Percentiles rank a stretch among this genome's conserved stretches.
These are phyloP conservation scores for Sclerotinia nivalis DNA, from an alignment of 2,329 filamentous ascomycete species.

Conservation along the genomic window DNA sequence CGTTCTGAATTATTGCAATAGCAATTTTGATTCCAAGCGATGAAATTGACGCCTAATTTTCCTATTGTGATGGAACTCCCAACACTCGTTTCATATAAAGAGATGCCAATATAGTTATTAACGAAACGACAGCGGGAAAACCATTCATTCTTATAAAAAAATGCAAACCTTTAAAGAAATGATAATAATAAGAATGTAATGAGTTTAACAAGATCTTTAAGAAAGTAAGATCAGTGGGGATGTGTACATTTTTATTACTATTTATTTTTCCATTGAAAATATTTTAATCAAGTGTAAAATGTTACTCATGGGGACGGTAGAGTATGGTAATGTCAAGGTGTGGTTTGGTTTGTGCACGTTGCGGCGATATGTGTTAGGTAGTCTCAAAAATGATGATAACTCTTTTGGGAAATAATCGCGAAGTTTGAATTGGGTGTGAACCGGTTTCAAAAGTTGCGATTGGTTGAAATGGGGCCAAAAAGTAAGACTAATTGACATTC, in stretches of 20 bases:
- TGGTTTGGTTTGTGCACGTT: slow-evolving; percentile 9
- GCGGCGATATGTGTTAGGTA: slow-evolving; percentile 9
- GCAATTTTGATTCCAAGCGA: neutral
- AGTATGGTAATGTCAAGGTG: neutral
- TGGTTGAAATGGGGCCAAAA: slow-evolving; percentile 1
- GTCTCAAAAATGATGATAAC: slow-evolving; percentile 10
- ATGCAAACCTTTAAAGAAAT: neutral
- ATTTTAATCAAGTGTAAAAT: neutral
- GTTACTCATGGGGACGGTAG: neutral
- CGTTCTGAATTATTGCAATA: slow-evolving; percentile 2
- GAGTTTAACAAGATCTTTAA: neutral
- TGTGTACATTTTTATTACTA: neutral
- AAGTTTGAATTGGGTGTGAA: slow-evolving; percentile 17
- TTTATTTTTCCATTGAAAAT: neutral
- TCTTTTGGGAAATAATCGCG: slow-evolving; percentile 22
- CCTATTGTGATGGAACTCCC: neutral
- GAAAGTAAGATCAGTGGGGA: slow-evolving; percentile 1
- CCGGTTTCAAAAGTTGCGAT: slow-evolving; percentile 22
- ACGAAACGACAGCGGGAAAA: slow-evolving; percentile 5
- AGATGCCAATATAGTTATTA: neutral
- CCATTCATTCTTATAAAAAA: slow-evolving; percentile 21
- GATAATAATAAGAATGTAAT: neutral
- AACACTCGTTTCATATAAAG: slow-evolving; percentile 1
- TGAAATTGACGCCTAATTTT: slow-evolving; percentile 5
- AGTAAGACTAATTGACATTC: slow-evolving; percentile 8